Conservation (phyloP, 1,139 yeast species). For the Hansenula sp. region DNA sequence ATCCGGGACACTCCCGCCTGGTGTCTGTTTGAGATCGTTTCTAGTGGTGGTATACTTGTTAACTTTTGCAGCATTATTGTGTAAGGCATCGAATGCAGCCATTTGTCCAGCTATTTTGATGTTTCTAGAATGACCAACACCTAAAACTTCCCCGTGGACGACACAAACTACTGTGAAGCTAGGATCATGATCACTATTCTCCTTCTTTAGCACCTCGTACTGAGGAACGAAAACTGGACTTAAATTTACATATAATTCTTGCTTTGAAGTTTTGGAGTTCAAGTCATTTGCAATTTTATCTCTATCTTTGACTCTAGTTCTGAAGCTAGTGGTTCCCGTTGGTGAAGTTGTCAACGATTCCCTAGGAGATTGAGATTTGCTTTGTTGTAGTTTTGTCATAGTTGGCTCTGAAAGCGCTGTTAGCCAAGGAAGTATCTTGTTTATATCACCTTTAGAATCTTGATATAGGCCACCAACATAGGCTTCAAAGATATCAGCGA, state of each 20-base stretch:
- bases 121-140: conserved; percentile 57
- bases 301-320: background rate
- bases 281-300: conserved; percentile 25
- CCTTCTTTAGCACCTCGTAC: conserved; percentile 2
- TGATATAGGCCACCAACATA: conserved; percentile 80
- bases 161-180: conserved; percentile 25
- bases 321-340: background rate
- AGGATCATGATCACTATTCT: conserved; percentile 29
- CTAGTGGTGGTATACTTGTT: conserved; percentile 3
- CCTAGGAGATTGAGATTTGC: background rate
- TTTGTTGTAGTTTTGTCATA: conserved; percentile 25
- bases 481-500: conserved; percentile 86
- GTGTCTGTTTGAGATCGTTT: background rate
- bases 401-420: conserved; percentile 48
- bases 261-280: conserved; percentile 11
- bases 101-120: conserved; percentile 64
- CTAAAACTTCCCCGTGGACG: conserved; percentile 39
- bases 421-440: conserved; percentile 59
- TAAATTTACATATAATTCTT: conserved; percentile 4
- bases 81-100: conserved; percentile 65
- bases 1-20: background rate
- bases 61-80: conserved; percentile 18
- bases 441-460: conserved; percentile 46
- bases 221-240: conserved; percentile 8
- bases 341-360: background rate